Evolutionary conservation across 371 early-diverging fungal genomes (phyloP), one percentile per base, ranked within the genome.

Genomic region (Mucor mucedo): DNA sequence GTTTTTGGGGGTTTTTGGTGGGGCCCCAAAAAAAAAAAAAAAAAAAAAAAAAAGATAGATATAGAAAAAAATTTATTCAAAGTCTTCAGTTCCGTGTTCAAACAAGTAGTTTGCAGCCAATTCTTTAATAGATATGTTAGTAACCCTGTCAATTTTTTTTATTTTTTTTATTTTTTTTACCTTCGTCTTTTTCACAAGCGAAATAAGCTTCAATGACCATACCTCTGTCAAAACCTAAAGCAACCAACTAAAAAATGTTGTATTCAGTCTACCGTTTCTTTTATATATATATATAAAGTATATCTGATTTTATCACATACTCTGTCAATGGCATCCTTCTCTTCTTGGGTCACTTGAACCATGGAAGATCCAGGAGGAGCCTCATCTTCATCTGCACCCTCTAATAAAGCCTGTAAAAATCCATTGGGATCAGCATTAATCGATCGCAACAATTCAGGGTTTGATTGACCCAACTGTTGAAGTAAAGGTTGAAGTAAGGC

Each of bases 171-270:
- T 41, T 52, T 48, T 35, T 11, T 47, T 63, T 76, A 78, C 81
- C 81, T 85, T 98, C 98, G 77, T 98, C 94, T 77, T 95, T 95
- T 66, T 98, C 98, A 72, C 98, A 98, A 9, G 95, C 95, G 72
- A 98, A 86, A 78, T 87, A 98, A 30, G 98, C 98, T 80, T 96
- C 95, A 62, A 95, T 87, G 29, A 88, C 98, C 13, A 76, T 59
- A 53, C 77, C 81, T 44, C 94, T 83, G 56, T 87, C 88, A 72
- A 98, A 98, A 10, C 98, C 98, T 44, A 98, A 79, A n/a, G 82
- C 93, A 66, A 84, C 88, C 72, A 98, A 78, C 90, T 92, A 79
- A 3, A 27, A 59, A 5, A 49, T 21, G 21, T 21, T 21, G 21
- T 21, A 21, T 21, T 21, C 21, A 21, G 21, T 21, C 21, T 21